Conservation (phyloP, 179 eudicot genomes). For the Camellia oleifera region DNA sequence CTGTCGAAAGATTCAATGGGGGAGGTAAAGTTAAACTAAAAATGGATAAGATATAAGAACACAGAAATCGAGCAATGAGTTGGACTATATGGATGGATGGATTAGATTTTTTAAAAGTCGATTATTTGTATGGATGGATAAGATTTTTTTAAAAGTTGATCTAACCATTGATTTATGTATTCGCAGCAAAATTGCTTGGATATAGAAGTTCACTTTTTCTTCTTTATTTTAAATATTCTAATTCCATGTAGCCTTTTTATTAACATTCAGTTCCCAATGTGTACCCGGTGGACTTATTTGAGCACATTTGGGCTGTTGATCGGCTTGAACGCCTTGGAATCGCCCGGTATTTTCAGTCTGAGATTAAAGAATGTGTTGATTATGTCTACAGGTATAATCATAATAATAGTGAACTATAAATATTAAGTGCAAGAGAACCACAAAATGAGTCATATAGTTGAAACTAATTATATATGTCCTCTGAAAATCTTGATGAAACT, state of each 20-base stretch:
- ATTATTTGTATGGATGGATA: no score
- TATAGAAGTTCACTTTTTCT: no score
- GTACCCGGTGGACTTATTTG: conserved; percentile 88
- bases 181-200: no score
- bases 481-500: background rate
- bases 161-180: no score
- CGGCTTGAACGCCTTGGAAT: conserved; percentile 86
- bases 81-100: no score
- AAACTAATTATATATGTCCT: background rate
- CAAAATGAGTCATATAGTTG: background rate
- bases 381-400: conserved; percentile 55
- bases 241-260: background rate
- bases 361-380: conserved; percentile 57
- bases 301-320: conserved; percentile 77
- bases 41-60: no score
- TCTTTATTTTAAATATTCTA: no score
- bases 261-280: conserved; percentile 60
- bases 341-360: conserved; percentile 54
- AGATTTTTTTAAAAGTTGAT: no score
- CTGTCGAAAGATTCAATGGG: conserved; percentile 68
- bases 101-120: no score
- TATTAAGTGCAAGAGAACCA: background rate
- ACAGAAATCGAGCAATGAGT: no score
- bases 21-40: conserved; percentile 53
- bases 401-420: background rate